Percentiles rank a stretch among this genome's conserved stretches.
These are phyloP conservation scores for Parasarocladium wereldwijsianum DNA, from an alignment of 2,329 filamentous ascomycete species.

Conservation along the genomic window DNA sequence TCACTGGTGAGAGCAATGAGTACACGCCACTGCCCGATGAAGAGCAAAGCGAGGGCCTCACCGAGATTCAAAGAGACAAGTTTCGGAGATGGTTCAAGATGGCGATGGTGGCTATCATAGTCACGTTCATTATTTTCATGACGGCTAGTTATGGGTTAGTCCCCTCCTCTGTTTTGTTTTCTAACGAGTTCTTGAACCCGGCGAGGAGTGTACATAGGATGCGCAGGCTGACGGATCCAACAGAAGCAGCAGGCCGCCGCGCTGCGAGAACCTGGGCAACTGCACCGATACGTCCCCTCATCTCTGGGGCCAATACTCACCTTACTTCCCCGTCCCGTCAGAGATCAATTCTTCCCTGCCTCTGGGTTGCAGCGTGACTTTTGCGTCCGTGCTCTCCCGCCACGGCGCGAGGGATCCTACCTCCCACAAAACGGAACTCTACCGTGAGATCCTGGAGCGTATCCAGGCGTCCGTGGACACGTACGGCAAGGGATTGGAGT, in stretches of 20 bases:
- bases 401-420: slow-evolving; percentile 81
- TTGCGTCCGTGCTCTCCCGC: slow-evolving; percentile 68
- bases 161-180: background rate
- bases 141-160: slow-evolving; percentile 1
- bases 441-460: slow-evolving; percentile 46
- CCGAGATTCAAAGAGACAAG: background rate
- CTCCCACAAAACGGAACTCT: slow-evolving; percentile 44
- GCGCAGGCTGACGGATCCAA: background rate
- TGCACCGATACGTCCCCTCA: slow-evolving; percentile 48
- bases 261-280: slow-evolving; percentile 13
- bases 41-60: background rate
- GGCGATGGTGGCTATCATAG: slow-evolving; percentile 1
- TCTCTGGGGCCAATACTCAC: slow-evolving; percentile 78
- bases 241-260: slow-evolving; percentile 1
- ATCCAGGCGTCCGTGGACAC: slow-evolving; percentile 43
- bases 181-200: too few relatives aligned
- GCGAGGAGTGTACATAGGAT: too few relatives aligned
- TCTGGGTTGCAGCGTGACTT: slow-evolving; percentile 55
- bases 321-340: slow-evolving; percentile 64
- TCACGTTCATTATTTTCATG: slow-evolving; percentile 1
- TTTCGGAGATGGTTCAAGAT: background rate
- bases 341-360: slow-evolving; percentile 47
- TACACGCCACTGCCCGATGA: slow-evolving; percentile 14
- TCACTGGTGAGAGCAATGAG: slow-evolving; percentile 11
- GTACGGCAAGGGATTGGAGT: slow-evolving; percentile 51